Base-by-base conservation (phyloP, 2,329 filamentous ascomycete genomes). In the Ascochyta fabae region DNA sequence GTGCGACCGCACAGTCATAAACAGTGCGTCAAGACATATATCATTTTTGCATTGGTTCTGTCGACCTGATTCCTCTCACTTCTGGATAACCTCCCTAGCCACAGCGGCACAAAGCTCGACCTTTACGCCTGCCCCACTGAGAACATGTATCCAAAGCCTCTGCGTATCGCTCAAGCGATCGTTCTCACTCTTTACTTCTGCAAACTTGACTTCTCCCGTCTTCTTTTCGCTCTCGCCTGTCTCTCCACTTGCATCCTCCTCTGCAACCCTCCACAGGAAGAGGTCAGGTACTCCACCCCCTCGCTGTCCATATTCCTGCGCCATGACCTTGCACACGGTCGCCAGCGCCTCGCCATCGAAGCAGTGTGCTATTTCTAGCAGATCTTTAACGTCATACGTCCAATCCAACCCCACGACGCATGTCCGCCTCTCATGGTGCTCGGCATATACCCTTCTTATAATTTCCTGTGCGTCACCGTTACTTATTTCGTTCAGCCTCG, bases 91-190 rank as follows among this genome's bases (percentile, higher is more conserved):
- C 68, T 87, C 84, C 62, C 75, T 81, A 6, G 86, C 85, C 62
- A 86, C 81, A 23, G 85, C 86, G 75, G 86, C 83, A 63, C 85
- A 96, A 61, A 98, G 80, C 66, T 96, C 93, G 26, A 98, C 94
- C 64, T 83, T 85, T 35, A 98, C 84, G 2, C 95, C 94, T 1
- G 93, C 92, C 1, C 89, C 88, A 7, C 88, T 89, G 48, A 99
- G 82, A 7, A 97, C 92, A 80, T 98, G 91, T 68, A 98, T 96
- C 95, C 95, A 99, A 64, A 99, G 83, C 65, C 95, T 82, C 79
- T 99, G 95, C 16, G 93, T 96, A 79, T 99, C 95, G 76, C 94
- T 98, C 69, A 99, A 80, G 35, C 92, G 86, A 81, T 99, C 95
- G 76, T 96, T 97, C 72, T 81, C 79, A 58, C 79, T 81, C 73